Evolutionary conservation across 2,329 filamentous ascomycete genomes (phyloP).

Genomic region (Calycina marina): DNA sequence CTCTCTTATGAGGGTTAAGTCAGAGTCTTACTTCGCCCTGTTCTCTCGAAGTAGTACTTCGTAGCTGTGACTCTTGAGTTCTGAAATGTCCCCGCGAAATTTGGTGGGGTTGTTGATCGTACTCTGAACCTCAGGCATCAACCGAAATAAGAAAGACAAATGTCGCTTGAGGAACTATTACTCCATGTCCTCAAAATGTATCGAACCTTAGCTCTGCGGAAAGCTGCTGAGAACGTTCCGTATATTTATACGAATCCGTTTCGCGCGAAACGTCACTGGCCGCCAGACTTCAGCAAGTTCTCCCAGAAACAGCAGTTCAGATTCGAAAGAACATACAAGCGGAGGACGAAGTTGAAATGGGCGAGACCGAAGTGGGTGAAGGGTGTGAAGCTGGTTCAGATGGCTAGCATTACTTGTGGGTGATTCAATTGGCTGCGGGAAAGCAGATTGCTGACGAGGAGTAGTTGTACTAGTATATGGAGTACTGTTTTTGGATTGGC

Average conservation of each 20-base stretch:
- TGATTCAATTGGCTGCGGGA: constrained; percentile 1
- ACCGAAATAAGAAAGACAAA: too few species aligned
- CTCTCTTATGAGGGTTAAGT: constrained; percentile 4
- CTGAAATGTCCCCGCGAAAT: constrained; percentile 1
- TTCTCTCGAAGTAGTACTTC: not conserved
- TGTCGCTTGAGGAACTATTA: too few species aligned
- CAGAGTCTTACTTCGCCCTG: not conserved
- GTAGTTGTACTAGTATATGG: constrained; percentile 39
- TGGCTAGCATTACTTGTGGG: constrained; percentile 20
- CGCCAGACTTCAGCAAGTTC: constrained; percentile 59
- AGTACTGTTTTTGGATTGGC: constrained; percentile 48
- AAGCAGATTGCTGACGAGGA: constrained; percentile 5
- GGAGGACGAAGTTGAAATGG: constrained; percentile 47
- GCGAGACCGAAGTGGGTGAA: constrained; percentile 51
- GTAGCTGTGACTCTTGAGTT: too few species aligned
- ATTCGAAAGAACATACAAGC: constrained; percentile 66
- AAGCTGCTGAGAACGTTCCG: constrained; percentile 22
- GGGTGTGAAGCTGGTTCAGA: constrained; percentile 47
- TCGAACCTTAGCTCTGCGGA: constrained; percentile 30
- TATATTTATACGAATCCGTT: constrained; percentile 37
- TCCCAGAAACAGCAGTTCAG: constrained; percentile 59
- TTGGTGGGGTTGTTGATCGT: constrained; percentile 3
- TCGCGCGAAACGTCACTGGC: constrained; percentile 60
- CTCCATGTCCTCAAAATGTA: too few species aligned
- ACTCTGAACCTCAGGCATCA: too few species aligned